Conservation (phyloP, 768 basidiomycete genomes). For the Russula ochroleuca region DNA sequence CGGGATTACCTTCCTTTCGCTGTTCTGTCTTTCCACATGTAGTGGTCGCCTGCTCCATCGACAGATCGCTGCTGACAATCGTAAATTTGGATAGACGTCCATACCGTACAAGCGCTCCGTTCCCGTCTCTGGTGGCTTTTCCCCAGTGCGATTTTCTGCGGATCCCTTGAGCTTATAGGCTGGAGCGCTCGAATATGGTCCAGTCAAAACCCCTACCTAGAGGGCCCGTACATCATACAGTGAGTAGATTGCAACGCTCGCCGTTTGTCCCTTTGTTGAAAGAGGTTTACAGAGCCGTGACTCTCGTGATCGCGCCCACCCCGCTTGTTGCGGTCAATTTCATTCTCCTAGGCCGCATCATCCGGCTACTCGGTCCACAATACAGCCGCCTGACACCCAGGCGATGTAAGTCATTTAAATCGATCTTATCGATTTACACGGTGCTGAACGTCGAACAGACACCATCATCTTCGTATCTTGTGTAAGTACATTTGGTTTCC, state of each 20-base stretch:
- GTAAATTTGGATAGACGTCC: background rate
- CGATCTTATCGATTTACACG: background rate
- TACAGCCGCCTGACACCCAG: conserved; percentile 21
- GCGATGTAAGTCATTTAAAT: conserved; percentile 10
- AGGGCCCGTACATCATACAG: conserved; percentile 22
- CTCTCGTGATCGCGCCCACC: conserved; percentile 22
- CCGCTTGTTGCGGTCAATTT: conserved; percentile 26
- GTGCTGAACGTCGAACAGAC: conserved; percentile 9
- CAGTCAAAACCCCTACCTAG: conserved; percentile 15
- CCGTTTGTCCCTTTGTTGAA: conserved; percentile 1
- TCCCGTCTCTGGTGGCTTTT: conserved; percentile 31
- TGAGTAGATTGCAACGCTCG: background rate
- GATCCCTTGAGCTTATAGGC: conserved; percentile 17
- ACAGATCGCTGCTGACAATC: background rate
- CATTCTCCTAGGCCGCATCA: conserved; percentile 23
- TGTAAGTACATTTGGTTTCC: conserved; percentile 1
- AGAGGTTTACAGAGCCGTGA: conserved; percentile 1
- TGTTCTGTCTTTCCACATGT: conserved; percentile 35
- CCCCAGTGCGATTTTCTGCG: conserved; percentile 20
- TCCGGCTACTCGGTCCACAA: conserved; percentile 14
- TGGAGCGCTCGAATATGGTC: conserved; percentile 25
- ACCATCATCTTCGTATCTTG: conserved; percentile 17
- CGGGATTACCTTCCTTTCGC: conserved; percentile 36
- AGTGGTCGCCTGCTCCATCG: conserved; percentile 8
- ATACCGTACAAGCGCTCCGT: conserved; percentile 12